Conservation (phyloP, 192 early-diverging fungal genomes). For the Gonapodya sp. region DNA sequence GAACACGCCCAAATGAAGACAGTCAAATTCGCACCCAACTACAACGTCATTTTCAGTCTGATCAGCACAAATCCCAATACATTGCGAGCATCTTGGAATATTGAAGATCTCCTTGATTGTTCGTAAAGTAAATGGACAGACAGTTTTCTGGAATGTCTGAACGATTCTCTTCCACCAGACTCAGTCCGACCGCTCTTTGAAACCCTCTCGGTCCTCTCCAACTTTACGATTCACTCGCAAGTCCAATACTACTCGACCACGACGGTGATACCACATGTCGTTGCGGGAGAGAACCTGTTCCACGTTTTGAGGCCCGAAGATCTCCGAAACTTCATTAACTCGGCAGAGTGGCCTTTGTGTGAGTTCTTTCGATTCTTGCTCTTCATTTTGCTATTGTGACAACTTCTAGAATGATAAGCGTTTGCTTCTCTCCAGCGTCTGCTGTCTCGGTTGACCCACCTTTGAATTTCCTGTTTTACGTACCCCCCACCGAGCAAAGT, state of each 20-base stretch:
- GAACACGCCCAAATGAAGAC: slow-evolving; percentile 37
- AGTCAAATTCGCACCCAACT: slow-evolving; percentile 76
- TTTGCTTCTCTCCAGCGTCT: slow-evolving; percentile 48
- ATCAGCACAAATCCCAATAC: slow-evolving; percentile 66
- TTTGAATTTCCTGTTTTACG: slow-evolving; percentile 84
- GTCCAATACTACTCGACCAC: slow-evolving; percentile 75
- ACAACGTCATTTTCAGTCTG: slow-evolving; percentile 77
- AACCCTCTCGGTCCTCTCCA: slow-evolving; percentile 53
- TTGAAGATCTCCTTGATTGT: slow-evolving; percentile 58
- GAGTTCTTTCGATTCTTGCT: slow-evolving; percentile 8
- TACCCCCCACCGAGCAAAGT: slow-evolving; percentile 54
- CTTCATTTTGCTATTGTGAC: not conserved
- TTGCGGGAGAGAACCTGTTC: slow-evolving; percentile 25
- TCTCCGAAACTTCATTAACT: slow-evolving; percentile 87
- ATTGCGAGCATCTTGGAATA: slow-evolving; percentile 71
- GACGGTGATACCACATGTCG: slow-evolving; percentile 47
- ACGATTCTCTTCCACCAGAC: slow-evolving; percentile 17
- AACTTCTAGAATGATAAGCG: not conserved
- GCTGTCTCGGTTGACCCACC: slow-evolving; percentile 68
- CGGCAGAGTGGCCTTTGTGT: slow-evolving; percentile 93
- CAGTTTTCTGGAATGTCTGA: slow-evolving; percentile 3
- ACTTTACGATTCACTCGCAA: slow-evolving; percentile 72
- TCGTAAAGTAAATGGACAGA: not conserved
- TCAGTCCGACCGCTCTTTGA: slow-evolving; percentile 67
- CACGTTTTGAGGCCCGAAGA: slow-evolving; percentile 54